These are phyloP conservation scores for Galium porrigens DNA, from an alignment of 305 asterid genomes.

Conservation along the genomic window DNA sequence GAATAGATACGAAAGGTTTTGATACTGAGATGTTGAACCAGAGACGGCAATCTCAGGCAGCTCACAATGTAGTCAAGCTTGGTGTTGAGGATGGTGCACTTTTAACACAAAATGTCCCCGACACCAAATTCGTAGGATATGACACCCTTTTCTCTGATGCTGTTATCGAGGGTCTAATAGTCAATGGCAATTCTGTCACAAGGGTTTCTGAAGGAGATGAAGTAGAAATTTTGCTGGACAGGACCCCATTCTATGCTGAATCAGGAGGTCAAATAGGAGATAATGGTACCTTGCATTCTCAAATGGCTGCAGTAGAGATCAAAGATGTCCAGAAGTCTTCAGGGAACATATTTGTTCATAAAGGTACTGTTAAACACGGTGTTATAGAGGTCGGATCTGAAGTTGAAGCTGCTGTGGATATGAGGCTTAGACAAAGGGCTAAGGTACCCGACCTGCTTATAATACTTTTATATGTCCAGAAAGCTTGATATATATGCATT, in stretches of 20 bases:
- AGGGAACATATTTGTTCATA: constrained; percentile 68
- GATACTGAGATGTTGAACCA: constrained; percentile 77
- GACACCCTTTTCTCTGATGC: constrained; percentile 49
- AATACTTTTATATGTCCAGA: not conserved
- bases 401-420: constrained; percentile 81
- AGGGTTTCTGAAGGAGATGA: constrained; percentile 70
- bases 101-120: constrained; percentile 45
- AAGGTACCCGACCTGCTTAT: constrained; percentile 31
- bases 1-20: constrained; percentile 60
- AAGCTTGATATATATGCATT: constrained; percentile 1
- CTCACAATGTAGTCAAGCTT: constrained; percentile 76
- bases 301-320: constrained; percentile 47
- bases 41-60: constrained; percentile 88
- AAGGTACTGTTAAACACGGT: constrained; percentile 65
- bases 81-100: constrained; percentile 62
- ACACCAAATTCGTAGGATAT: constrained; percentile 81
- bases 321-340: constrained; percentile 67
- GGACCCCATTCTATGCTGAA: constrained; percentile 92
- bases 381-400: constrained; percentile 50
- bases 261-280: constrained; percentile 97
- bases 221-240: constrained; percentile 67
- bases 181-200: constrained; percentile 53
- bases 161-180: constrained; percentile 61
- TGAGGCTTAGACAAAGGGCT: constrained; percentile 70
- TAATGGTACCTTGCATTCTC: constrained; percentile 43